Percentiles rank a stretch among this genome's conserved stretches.
Evolutionary conservation across 2,329 filamentous ascomycete genomes (phyloP).

Genomic region (Diplodia corticola): DNA sequence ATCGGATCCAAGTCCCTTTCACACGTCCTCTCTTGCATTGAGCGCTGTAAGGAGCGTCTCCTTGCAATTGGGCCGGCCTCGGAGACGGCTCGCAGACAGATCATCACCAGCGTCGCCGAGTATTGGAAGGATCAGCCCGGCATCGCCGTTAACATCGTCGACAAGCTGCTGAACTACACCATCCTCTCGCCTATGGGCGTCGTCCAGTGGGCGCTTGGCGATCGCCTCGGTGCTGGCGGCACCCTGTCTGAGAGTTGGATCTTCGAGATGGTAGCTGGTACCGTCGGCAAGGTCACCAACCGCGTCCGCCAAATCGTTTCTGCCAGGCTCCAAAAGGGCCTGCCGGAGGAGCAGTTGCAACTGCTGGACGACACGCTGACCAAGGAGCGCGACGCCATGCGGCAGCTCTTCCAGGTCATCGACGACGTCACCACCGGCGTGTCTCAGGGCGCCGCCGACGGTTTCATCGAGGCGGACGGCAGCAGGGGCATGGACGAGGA

Average conservation of each 20-base stretch:
- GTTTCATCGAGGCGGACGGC: slow-evolving; percentile 70
- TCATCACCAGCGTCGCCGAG: slow-evolving; percentile 83
- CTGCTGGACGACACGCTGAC: slow-evolving; percentile 66
- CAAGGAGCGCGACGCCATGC: slow-evolving; percentile 72
- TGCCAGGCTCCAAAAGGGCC: slow-evolving; percentile 59
- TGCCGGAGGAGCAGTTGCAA: slow-evolving; percentile 58
- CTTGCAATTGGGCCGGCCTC: slow-evolving; percentile 75
- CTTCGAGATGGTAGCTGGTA: slow-evolving; percentile 87
- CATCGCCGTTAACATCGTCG: slow-evolving; percentile 86
- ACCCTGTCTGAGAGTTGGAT: slow-evolving; percentile 73
- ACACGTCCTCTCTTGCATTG: slow-evolving; percentile 92
- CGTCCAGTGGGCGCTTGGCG: slow-evolving; percentile 82
- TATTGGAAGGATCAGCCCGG: slow-evolving; percentile 95
- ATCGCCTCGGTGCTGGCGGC: slow-evolving; percentile 63
- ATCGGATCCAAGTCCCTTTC: slow-evolving; percentile 94
- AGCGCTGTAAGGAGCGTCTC: slow-evolving; percentile 87
- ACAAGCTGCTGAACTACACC: slow-evolving; percentile 96
- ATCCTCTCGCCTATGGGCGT: slow-evolving; percentile 85
- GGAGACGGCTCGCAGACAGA: slow-evolving; percentile 76
- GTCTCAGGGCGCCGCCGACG: slow-evolving; percentile 71
- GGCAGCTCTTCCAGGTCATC: slow-evolving; percentile 76
- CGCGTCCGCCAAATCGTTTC: slow-evolving; percentile 78
- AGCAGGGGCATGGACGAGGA: slow-evolving; percentile 42
- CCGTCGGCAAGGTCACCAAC: slow-evolving; percentile 84
- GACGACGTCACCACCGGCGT: slow-evolving; percentile 75